A percentile compares a stretch with the other conserved stretches of the same genome.
Evolutionary conservation across 2,329 filamentous ascomycete genomes (phyloP).

Genomic region (Venturia carpophila): DNA sequence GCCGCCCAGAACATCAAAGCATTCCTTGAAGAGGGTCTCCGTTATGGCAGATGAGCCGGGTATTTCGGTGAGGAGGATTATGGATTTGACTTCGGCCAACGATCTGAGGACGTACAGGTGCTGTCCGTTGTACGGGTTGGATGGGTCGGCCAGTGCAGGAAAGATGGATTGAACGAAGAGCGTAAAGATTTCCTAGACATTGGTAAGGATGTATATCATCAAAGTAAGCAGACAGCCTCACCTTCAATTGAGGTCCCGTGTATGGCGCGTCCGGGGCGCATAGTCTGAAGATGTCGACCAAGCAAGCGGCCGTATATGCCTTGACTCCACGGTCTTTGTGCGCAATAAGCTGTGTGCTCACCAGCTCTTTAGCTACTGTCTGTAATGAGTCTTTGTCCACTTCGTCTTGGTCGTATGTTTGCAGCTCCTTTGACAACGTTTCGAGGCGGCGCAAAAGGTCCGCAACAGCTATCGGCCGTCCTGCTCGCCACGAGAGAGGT

Average conservation of each 20-base stretch:
- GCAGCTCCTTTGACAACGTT: constrained; percentile 71
- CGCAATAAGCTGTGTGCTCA: constrained; percentile 68
- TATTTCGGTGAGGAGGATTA: constrained; percentile 83
- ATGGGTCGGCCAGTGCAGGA: constrained; percentile 75
- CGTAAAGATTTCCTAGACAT: constrained; percentile 74
- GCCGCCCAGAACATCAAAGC: constrained; percentile 85
- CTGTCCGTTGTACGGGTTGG: constrained; percentile 84
- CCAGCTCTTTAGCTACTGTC: constrained; percentile 77
- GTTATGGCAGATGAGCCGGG: constrained; percentile 73
- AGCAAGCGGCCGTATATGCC: constrained; percentile 78
- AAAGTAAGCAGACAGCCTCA: constrained; percentile 32
- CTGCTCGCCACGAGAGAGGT: constrained; percentile 81
- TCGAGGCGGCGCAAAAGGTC: constrained; percentile 78
- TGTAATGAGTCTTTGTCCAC: constrained; percentile 75
- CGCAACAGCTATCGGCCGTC: constrained; percentile 76
- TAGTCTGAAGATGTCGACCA: constrained; percentile 86
- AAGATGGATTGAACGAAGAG: constrained; percentile 78
- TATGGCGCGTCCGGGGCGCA: constrained; percentile 95
- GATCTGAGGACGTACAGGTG: constrained; percentile 87
- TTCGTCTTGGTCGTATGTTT: constrained; percentile 78
- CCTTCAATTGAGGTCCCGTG: constrained; percentile 82
- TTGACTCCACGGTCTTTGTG: constrained; percentile 93
- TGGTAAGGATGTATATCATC: constrained; percentile 1
- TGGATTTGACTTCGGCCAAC: constrained; percentile 86
- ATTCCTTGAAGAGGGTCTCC: constrained; percentile 71